Base-by-base conservation (phyloP, 2,329 filamentous ascomycete species). In the Aciculosporium take region DNA sequence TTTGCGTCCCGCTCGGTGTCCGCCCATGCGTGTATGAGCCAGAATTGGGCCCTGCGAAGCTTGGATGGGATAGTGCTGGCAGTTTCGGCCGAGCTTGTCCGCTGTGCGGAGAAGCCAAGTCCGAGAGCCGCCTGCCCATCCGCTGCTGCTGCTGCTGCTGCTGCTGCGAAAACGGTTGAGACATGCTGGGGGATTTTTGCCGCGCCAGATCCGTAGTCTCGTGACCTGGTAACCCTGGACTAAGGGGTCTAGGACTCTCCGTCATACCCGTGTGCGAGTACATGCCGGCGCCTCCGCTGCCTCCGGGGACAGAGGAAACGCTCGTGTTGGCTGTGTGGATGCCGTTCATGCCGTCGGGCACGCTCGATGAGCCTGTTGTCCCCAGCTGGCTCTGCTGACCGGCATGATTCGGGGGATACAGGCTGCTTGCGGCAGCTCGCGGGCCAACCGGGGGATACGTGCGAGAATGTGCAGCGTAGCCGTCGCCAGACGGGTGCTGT, bases 181-280 rank as follows among this genome's bases (percentile, higher is more conserved):
- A 72, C 46, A 81, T 58, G 55, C 72, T 81, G n/a, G 79, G 78
- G 25, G 78, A 83, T 41, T 75, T 69, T 47, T 79, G 76, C 43
- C 76, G 69, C 32, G 65, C 53, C 28, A 72, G 60, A 24, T 57
- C 64, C 39, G 64, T 59, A 13, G 70, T 60, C 48, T 76, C 75
- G 38, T 80, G 67, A 17, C 69, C 55, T 56, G 69, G 51, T 23
- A 61, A 67, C 15, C 70, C 70, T n/a, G 82, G 81, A 45, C 80
- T 87, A 31, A 94, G 67, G 4, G 87, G 81, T 55, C 88, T 93
- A 0, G 87, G 86, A 49, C 84, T 93, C 59, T 94, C 86, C 3
- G 83, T 91, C 66, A 94, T 83, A 44, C 66, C 72, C 41, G 74
- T 72, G 48, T 86, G 79, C 7, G 77, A 72, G 56, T 85, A 93